phyloP scores from a whole-genome alignment of 768 basidiomycete genomes.

The Tricholoma furcatifolium region DNA sequence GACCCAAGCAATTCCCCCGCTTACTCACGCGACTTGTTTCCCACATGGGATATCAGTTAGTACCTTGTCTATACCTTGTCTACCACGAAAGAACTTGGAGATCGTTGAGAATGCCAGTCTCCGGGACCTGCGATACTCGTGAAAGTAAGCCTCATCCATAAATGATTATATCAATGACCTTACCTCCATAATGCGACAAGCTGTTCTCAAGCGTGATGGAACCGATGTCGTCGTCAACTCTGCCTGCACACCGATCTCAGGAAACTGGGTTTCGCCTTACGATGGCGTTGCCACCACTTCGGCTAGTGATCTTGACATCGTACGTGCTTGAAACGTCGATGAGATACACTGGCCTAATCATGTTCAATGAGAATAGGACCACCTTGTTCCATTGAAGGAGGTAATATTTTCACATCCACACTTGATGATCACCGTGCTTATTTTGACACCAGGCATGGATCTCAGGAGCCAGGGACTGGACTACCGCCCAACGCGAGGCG shows the following conservation, averaged over 20 bases:
- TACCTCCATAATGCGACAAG: conserved; percentile 17
- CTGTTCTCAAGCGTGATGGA: conserved; percentile 45
- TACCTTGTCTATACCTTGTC: conserved; percentile 1
- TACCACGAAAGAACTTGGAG: not conserved
- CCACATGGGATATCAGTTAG: conserved; percentile 49
- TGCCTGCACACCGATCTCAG: conserved; percentile 44
- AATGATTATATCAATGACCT: not conserved
- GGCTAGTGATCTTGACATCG: conserved; percentile 51
- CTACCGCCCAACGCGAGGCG: conserved; percentile 44
- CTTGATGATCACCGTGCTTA: not conserved
- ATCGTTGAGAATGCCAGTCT: conserved; percentile 29
- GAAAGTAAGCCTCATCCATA: conserved; percentile 38
- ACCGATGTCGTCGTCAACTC: conserved; percentile 39
- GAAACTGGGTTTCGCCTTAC: conserved; percentile 52
- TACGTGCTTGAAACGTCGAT: conserved; percentile 20
- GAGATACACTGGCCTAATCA: not conserved
- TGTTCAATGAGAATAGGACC: conserved; percentile 35
- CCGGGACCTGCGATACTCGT: conserved; percentile 50
- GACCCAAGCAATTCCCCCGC: conserved; percentile 31
- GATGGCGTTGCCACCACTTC: conserved; percentile 43
- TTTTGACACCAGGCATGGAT: conserved; percentile 43
- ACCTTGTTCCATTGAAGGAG: conserved; percentile 55
- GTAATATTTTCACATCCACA: conserved; percentile 16
- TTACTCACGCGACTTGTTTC: conserved; percentile 39
- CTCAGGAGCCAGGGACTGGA: conserved; percentile 54